A percentile compares a stretch with the other conserved stretches of the same genome.
These are phyloP conservation scores for Manihot esculenta DNA, from an alignment of 441 rosid species.

Conservation along the genomic window DNA sequence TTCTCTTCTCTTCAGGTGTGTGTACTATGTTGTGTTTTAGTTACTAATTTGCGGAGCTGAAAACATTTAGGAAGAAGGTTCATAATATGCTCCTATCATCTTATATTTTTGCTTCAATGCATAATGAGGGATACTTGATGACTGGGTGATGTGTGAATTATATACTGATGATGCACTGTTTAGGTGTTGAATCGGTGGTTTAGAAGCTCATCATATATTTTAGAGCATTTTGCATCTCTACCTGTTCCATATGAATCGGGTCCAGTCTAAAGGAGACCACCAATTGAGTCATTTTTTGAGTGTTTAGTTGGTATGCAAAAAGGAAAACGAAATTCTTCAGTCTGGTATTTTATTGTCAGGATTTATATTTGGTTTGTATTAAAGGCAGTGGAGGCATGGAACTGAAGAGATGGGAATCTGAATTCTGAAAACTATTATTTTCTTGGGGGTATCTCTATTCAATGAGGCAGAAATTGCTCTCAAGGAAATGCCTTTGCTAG, in stretches of 20 bases:
- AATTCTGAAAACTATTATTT: not conserved
- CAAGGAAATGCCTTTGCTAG: not conserved
- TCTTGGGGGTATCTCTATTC: not conserved
- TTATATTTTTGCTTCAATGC: not conserved
- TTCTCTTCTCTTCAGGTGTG: conserved; percentile 22
- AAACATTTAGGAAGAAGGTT: conserved; percentile 1
- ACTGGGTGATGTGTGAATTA: conserved; percentile 1
- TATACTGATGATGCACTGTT: not conserved
- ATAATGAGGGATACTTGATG: not conserved
- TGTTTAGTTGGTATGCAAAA: not conserved
- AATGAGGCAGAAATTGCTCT: not conserved
- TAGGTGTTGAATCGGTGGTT: conserved; percentile 1
- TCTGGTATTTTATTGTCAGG: not conserved
- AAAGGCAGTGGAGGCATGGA: not conserved
- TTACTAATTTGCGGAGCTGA: too few species aligned
- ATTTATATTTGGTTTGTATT: not conserved
- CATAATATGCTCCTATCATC: not conserved
- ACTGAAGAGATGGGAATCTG: not conserved
- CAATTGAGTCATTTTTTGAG: not conserved
- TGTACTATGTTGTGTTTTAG: conserved; percentile 11
- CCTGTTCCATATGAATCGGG: not conserved
- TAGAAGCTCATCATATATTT: not conserved
- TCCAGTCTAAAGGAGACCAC: not conserved
- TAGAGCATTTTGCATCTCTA: not conserved
- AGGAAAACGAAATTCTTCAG: not conserved